Conservation (phyloP, 2,329 filamentous ascomycete genomes). For the Waltergamsia citrina region DNA sequence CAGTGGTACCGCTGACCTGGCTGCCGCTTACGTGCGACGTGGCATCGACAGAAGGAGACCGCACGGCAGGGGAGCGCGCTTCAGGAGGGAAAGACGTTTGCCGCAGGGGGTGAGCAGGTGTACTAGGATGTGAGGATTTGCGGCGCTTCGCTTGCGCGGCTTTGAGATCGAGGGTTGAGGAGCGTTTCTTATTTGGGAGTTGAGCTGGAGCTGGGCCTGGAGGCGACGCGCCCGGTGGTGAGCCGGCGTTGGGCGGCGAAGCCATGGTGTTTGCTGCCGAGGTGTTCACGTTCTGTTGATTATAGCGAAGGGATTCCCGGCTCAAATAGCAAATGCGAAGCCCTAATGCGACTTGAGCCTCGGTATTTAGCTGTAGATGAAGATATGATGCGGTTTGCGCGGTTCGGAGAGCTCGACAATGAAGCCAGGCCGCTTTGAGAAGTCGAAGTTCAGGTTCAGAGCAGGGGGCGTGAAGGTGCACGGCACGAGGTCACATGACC, state of each 20-base stretch:
- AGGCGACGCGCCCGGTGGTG: conserved; percentile 45
- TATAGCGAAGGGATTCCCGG: too few relatives aligned
- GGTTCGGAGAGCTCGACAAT: too few relatives aligned
- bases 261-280: too few relatives aligned
- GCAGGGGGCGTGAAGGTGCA: too few relatives aligned
- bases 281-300: too few relatives aligned
- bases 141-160: conserved; percentile 52
- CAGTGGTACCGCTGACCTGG: conserved; percentile 35
- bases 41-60: conserved; percentile 57
- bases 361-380: too few relatives aligned
- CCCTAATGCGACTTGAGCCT: too few relatives aligned
- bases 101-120: conserved; percentile 60
- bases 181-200: conserved; percentile 49
- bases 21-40: conserved; percentile 53
- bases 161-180: conserved; percentile 39
- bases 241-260: conserved; percentile 43
- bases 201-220: conserved; percentile 42
- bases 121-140: conserved; percentile 55
- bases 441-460: too few relatives aligned
- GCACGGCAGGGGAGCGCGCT: conserved; percentile 41
- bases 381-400: too few relatives aligned
- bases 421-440: too few relatives aligned
- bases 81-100: conserved; percentile 75
- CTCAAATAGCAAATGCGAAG: too few relatives aligned
- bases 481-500: too few relatives aligned